A percentile compares a stretch with the other conserved stretches of the same genome.
These are phyloP conservation scores for Seiridium cupressi DNA, from an alignment of 2,329 filamentous ascomycete species.

Conservation along the genomic window DNA sequence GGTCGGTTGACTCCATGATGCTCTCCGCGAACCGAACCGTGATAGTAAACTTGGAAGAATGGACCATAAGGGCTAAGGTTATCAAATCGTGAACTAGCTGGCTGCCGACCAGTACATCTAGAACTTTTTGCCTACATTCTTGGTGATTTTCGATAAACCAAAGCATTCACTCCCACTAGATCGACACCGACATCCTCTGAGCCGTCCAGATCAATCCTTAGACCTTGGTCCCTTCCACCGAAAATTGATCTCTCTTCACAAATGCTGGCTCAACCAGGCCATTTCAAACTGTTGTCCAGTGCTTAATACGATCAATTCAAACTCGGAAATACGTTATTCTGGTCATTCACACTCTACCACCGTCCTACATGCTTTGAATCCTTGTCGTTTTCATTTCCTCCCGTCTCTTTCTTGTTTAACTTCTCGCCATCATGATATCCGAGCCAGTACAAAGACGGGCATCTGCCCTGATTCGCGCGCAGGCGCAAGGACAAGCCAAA, in stretches of 20 bases:
- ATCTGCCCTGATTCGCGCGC: conserved; percentile 3
- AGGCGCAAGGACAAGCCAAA: conserved; percentile 13
- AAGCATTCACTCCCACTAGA: neutral
- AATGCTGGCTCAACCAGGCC: too few species aligned
- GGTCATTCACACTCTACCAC: neutral
- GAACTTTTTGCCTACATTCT: neutral
- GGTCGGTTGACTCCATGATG: neutral
- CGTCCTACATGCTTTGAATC: neutral
- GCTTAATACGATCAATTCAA: neutral
- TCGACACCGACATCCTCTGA: neutral
- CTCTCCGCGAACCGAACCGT: neutral
- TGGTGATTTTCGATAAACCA: neutral
- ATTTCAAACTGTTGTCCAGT: neutral
- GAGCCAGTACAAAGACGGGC: neutral
- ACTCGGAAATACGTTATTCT: too few species aligned
- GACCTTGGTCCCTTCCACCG: neutral
- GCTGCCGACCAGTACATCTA: neutral
- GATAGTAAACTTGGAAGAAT: neutral
- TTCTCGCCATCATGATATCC: neutral
- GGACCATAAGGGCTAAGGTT: too few species aligned
- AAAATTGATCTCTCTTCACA: neutral
- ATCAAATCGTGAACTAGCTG: neutral
- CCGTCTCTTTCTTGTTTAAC: neutral
- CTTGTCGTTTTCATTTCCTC: neutral
- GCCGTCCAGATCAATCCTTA: neutral